These are phyloP conservation scores for Gautieria morchelliformis DNA, from an alignment of 768 basidiomycete genomes.

Conservation along the genomic window DNA sequence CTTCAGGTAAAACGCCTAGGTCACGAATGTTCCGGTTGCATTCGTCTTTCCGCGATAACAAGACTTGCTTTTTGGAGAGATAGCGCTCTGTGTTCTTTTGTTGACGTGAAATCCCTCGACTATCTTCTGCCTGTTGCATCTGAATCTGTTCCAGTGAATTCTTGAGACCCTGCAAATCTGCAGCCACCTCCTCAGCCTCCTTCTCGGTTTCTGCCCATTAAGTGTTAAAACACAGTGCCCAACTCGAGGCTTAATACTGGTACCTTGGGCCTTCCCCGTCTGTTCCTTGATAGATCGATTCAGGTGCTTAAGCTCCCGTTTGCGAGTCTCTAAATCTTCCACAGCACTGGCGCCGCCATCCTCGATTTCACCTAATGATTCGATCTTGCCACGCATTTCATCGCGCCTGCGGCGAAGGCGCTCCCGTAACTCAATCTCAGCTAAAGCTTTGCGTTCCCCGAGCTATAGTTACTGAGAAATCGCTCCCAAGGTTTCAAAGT, in stretches of 20 bases:
- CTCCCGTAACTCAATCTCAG: constrained; percentile 93
- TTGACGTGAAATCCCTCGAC: constrained; percentile 75
- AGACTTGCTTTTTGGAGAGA: constrained; percentile 83
- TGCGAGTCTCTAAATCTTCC: constrained; percentile 59
- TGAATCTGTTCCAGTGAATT: constrained; percentile 64
- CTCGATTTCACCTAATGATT: constrained; percentile 57
- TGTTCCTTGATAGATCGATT: constrained; percentile 57
- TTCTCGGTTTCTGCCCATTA: constrained; percentile 53
- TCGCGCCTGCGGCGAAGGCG: constrained; percentile 70
- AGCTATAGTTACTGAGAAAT: constrained; percentile 33
- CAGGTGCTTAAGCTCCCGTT: constrained; percentile 60
- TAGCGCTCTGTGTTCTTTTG: constrained; percentile 96
- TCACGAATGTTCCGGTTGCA: constrained; percentile 94
- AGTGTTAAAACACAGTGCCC: neutral
- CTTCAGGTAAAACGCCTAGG: constrained; percentile 91
- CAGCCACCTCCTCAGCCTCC: constrained; percentile 51
- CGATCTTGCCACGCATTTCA: constrained; percentile 69
- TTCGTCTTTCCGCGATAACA: constrained; percentile 79
- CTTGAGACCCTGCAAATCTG: constrained; percentile 59
- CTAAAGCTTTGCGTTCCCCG: constrained; percentile 62
- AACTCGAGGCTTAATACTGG: constrained; percentile 1
- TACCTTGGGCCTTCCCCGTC: constrained; percentile 55
- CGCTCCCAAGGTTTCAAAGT: constrained; percentile 8
- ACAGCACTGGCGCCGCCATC: constrained; percentile 45
- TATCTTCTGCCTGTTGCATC: constrained; percentile 78